Percentiles rank a stretch among this genome's conserved stretches.
phyloP scores from a whole-genome alignment of 768 basidiomycete genomes.

The Pisolithus albus region DNA sequence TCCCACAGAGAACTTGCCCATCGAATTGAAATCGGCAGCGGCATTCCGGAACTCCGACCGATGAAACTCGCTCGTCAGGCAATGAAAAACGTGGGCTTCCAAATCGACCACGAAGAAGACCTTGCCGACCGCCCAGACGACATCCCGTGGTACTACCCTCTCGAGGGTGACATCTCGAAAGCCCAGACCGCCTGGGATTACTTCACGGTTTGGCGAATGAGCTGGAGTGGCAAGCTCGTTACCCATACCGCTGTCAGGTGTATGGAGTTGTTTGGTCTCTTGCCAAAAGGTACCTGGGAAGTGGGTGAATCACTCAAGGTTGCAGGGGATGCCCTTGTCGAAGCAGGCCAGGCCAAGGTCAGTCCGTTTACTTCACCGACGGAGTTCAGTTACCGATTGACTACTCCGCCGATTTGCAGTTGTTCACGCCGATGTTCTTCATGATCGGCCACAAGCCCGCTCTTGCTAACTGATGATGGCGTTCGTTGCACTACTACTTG shows the following conservation, averaged over 20 bases:
- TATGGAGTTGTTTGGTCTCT: conserved; percentile 68
- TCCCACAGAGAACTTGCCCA: conserved; percentile 88
- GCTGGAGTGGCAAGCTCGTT: conserved; percentile 76
- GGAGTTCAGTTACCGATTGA: conserved; percentile 1
- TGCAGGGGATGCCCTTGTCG: conserved; percentile 69
- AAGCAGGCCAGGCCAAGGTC: conserved; percentile 83
- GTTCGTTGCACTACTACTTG: neutral
- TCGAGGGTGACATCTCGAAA: conserved; percentile 89
- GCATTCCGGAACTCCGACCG: conserved; percentile 95
- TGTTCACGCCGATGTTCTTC: conserved; percentile 89
- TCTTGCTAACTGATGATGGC: conserved; percentile 6
- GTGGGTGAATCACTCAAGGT: conserved; percentile 85
- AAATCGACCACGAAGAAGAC: conserved; percentile 88
- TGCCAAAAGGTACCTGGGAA: conserved; percentile 89
- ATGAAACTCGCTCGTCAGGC: conserved; percentile 66
- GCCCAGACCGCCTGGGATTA: conserved; percentile 93
- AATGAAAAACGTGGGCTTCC: conserved; percentile 75
- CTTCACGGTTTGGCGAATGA: conserved; percentile 84
- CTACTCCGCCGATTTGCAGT: conserved; percentile 32
- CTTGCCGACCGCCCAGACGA: conserved; percentile 76
- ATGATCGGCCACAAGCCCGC: conserved; percentile 53
- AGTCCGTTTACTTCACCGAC: conserved; percentile 9
- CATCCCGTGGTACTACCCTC: conserved; percentile 92
- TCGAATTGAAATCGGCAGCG: conserved; percentile 89
- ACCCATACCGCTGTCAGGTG: conserved; percentile 74